phyloP scores from a whole-genome alignment of 2,329 filamentous ascomycete genomes.

The Xylogone sp. region DNA sequence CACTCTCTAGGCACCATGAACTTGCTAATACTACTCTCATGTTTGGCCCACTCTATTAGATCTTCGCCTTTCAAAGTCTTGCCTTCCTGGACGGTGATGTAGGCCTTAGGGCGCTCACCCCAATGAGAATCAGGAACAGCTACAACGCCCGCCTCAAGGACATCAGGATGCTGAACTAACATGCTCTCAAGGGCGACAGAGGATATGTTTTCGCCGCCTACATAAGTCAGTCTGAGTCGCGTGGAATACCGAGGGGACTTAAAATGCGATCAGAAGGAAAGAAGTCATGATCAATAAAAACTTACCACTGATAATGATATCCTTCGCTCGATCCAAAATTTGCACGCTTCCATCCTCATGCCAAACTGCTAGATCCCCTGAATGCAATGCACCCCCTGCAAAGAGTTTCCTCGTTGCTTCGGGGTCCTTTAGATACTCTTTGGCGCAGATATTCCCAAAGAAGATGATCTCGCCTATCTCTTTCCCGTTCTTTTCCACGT shows the following conservation, averaged over 20 bases:
- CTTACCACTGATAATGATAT: constrained; percentile 93
- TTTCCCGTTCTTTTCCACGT: constrained; percentile 66
- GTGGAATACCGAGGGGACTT: neutral
- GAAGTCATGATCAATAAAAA: constrained; percentile 8
- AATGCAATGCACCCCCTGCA: constrained; percentile 80
- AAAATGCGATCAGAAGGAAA: neutral
- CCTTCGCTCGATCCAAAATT: constrained; percentile 91
- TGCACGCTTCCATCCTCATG: constrained; percentile 87
- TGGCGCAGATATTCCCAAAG: constrained; percentile 84
- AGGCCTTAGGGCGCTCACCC: constrained; percentile 96
- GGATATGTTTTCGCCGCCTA: constrained; percentile 94
- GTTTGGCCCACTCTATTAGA: constrained; percentile 82
- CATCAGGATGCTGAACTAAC: constrained; percentile 80
- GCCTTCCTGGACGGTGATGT: constrained; percentile 74
- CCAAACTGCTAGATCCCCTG: constrained; percentile 90
- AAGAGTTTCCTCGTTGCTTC: constrained; percentile 86
- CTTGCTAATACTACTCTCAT: constrained; percentile 74
- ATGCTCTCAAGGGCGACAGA: constrained; percentile 88
- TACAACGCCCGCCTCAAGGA: constrained; percentile 90
- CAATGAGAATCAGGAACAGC: constrained; percentile 84
- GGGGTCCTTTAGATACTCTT: constrained; percentile 87
- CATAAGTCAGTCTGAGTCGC: constrained; percentile 6
- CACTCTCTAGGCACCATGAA: constrained; percentile 81
- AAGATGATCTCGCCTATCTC: constrained; percentile 87
- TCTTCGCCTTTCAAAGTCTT: constrained; percentile 58